Base-by-base conservation (phyloP, 805 yeast genomes). In the Wickerhamomyces bovis region DNA sequence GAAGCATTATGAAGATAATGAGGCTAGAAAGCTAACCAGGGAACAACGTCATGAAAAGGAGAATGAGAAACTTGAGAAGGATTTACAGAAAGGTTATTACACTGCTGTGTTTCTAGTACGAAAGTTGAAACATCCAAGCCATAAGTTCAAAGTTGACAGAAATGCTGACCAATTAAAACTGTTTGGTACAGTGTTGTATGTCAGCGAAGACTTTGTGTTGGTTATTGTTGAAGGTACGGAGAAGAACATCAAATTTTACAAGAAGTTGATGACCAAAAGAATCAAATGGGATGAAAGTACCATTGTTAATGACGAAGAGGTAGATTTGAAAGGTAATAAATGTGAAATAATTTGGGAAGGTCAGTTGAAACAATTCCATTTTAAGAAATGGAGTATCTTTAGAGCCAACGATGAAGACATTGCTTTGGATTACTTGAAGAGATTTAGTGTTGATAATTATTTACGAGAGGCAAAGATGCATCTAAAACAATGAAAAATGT, bases 151-250 rank as follows among this genome's bases (percentile, higher is more conserved):
- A 58, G 75, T 90, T 8, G 90, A 88, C 56, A 77, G 76, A 50
- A 89, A 89, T 62, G 95, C 96, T 1, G 80, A 80, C 52, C 92
- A 92, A 60, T 61, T 80, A 42, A 75, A 70, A 2, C 64, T 90
- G 22, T 71, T 69, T 3, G 99, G 99, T 47, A 56, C 83, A 3
- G 61, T 71, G 3, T 62, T 75, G 20, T 67, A 72, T 2, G 63
- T 60, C 7, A 58, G 57, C 12, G 70, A 70, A 1, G 22, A 36
- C 0, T 74, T 78, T 50, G 77, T 77, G 36, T 57, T 90, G 38
- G 73, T 92, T 0, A 69, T 92, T 2, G 83, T 80, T 1, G 92
- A 87, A 55, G 97, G 97, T 0, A 82, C 85, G 0, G 75, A 69
- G 28, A 80, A 80, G 50, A 70, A 80, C 33, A 65, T 85, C 20